Percentiles rank a stretch among this genome's conserved stretches.
These are phyloP conservation scores for Daucus carota DNA, from an alignment of 129 eudicot genomes.

Conservation along the genomic window DNA sequence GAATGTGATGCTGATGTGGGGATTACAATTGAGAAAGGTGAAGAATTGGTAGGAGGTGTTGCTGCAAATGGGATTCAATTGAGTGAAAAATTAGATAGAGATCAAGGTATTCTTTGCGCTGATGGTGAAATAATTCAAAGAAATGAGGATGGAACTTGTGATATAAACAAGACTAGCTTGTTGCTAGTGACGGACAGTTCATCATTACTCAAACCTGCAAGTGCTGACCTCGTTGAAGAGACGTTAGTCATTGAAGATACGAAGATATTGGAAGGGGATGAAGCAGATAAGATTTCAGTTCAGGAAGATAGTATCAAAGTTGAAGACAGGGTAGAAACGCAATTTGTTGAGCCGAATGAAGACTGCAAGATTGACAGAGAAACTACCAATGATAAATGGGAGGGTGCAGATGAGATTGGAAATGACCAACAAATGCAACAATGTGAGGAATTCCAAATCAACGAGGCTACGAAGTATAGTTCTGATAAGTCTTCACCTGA, in stretches of 20 bases:
- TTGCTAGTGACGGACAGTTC: background rate
- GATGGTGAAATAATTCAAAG: background rate
- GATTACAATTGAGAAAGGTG: slow-evolving; percentile 8
- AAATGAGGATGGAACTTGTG: background rate
- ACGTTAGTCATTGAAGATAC: background rate
- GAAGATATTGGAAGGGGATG: slow-evolving; percentile 5
- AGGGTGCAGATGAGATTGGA: slow-evolving; percentile 3
- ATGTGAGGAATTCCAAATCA: background rate
- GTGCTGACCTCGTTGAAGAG: background rate
- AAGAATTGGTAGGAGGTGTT: slow-evolving; percentile 14
- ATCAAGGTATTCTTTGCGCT: slow-evolving; percentile 6
- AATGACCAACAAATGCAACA: background rate
- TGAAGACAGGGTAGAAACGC: background rate
- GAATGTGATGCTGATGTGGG: slow-evolving; percentile 7
- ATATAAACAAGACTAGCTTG: background rate
- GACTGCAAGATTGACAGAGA: slow-evolving; percentile 4
- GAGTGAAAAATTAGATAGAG: slow-evolving; percentile 5
- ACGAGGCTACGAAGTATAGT: background rate
- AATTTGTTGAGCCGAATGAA: slow-evolving; percentile 10
- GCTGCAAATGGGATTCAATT: slow-evolving; percentile 1
- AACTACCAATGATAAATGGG: background rate
- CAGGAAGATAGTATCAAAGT: background rate
- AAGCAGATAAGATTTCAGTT: background rate
- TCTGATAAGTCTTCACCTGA: background rate
- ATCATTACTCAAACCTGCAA: slow-evolving; percentile 2